These are phyloP conservation scores for Spergularia bocconei DNA, from an alignment of 148 eudicot species.

Conservation along the genomic window DNA sequence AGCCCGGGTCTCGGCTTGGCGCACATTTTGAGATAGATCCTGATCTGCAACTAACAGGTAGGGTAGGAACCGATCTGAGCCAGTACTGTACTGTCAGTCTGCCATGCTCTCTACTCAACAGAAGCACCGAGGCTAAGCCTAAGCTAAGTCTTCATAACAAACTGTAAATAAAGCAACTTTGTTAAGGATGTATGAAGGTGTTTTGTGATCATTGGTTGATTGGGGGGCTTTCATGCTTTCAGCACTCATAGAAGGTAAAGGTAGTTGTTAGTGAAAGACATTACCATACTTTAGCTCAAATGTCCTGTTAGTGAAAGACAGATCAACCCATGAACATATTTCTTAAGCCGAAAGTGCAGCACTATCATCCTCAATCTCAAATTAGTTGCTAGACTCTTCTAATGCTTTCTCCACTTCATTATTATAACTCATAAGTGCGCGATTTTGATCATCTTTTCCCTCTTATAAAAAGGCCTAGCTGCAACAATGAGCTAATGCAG, in stretches of 20 bases:
- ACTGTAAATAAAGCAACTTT: not conserved
- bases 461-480: conserved; percentile 15
- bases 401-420: conserved; percentile 30
- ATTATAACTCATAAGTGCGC: conserved; percentile 5
- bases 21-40: no score
- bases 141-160: no score
- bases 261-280: not conserved
- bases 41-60: no score
- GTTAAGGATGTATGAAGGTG: not conserved
- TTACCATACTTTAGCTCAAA: conserved; percentile 7
- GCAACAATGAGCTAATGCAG: not conserved
- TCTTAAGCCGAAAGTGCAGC: conserved; percentile 24
- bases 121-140: no score
- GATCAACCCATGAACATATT: conserved; percentile 17
- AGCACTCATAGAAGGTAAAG: not conserved
- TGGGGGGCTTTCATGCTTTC: not conserved
- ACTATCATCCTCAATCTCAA: not conserved
- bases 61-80: not conserved
- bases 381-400: conserved; percentile 6
- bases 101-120: no score
- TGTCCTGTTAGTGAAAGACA: conserved; percentile 15
- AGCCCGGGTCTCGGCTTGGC: no score
- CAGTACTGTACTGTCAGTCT: not conserved
- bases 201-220: not conserved
- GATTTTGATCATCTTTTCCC: not conserved